These are phyloP conservation scores for Anaeramoeba flamelloides DNA, from an alignment of 78 protist species.

Conservation along the genomic window DNA sequence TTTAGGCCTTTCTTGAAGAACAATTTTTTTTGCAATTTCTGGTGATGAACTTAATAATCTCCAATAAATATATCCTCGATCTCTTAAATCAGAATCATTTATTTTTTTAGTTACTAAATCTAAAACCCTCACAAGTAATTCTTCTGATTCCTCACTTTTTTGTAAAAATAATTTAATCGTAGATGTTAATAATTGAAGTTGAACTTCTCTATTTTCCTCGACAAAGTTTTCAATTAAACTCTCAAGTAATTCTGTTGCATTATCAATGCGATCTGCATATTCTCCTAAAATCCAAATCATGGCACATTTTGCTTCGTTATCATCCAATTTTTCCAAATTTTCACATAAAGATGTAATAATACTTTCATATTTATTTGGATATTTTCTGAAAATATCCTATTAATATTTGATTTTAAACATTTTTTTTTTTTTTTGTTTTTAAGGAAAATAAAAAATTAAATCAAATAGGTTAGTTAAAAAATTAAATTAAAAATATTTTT, in stretches of 20 bases:
- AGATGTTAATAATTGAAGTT: conserved; percentile 87
- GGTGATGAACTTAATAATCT: conserved; percentile 79
- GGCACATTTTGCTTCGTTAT: conserved; percentile 91
- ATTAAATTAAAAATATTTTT: no score
- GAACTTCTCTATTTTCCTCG: conserved; percentile 51
- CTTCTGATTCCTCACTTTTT: conserved; percentile 59
- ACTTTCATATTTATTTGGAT: conserved; percentile 59
- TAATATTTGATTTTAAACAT: no score
- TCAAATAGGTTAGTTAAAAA: no score
- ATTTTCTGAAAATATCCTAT: neutral
- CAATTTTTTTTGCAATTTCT: conserved; percentile 77
- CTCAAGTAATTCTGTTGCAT: conserved; percentile 75
- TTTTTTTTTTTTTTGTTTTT: no score
- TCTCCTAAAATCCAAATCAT: conserved; percentile 98
- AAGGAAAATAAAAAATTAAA: no score
- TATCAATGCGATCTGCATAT: conserved; percentile 92
- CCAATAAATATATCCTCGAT: conserved; percentile 97
- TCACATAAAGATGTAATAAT: conserved; percentile 86
- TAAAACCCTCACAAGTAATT: conserved; percentile 46
- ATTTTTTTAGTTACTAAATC: conserved; percentile 66
- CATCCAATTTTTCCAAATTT: conserved; percentile 92
- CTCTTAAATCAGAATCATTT: conserved; percentile 95
- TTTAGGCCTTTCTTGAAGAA: no score
- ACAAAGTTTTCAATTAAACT: neutral
- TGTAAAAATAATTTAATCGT: conserved; percentile 88